Evolutionary conservation across 2,329 filamentous ascomycete genomes (phyloP), one percentile per base, ranked within the genome.

Genomic region (Botrytis hyacinthi): DNA sequence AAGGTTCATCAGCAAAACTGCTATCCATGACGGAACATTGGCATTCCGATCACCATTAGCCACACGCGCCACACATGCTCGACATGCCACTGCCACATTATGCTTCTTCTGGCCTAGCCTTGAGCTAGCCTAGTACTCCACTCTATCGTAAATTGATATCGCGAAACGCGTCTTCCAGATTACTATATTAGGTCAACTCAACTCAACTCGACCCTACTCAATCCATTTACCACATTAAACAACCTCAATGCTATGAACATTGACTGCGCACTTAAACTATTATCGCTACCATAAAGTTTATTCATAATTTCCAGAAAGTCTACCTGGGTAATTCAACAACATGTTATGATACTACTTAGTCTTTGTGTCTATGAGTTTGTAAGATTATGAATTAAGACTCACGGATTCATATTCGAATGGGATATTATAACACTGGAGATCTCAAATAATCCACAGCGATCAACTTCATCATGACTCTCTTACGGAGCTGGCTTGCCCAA

Each of bases 401-500:
- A 37, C 9, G 22, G 14, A 37, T 22, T 54, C 9, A 29, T 20
- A 16, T 35, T 37, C 26, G 22, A 35, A 66, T n/a, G n/a, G 22
- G 63, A 66, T 35, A 48, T 26, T 14, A 40, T 61, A 22, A 32
- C 51, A 16, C 42, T 8, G 20, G 37, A 35, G 10, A 46, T 44
- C 32, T 20, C 40, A 37, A 61, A n/a, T 35, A 62, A 61, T 10
- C 26, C 29, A 22, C 12, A 44, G n/a, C 37, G 9, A 40, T 20
- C 20, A 46, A 8, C 29, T 26, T 35, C 61, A 46, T 37, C 12
- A 72, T 72, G 70, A n/a, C 70, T 5, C 46, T 67, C 44, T 12
- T 72, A 29, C 46, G 70, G 35, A 40, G 48, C 37, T 72, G 70
- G 70, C 44, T 72, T 37, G 60, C 61, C 32, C 70, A 54, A 29